Evolutionary conservation across 495 filamentous ascomycete genomes (phyloP), one percentile per base, ranked within the genome.

Genomic region (Trichocladium antarcticum): DNA sequence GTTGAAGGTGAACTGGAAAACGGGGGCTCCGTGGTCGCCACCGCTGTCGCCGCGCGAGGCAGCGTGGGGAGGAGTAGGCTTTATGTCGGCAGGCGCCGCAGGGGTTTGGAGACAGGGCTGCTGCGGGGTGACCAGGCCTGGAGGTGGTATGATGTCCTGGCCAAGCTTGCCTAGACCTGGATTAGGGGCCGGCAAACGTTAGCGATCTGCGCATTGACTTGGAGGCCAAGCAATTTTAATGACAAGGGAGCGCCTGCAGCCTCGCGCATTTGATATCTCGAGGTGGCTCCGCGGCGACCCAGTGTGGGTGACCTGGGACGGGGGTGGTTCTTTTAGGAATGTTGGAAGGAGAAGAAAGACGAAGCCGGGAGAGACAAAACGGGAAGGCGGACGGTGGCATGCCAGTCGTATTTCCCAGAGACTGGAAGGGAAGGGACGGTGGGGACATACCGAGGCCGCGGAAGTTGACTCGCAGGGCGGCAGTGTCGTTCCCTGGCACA

Each of bases 111-210:
- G 44, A 21, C n/a, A 38, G 47, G 31, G 42, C 38, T 39, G 37
- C n/a, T 31, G 62, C 60, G 62, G 60, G 61, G 60, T 52, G 54
- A 27, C 45, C 35, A 35, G 44, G 10, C 14, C 49, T 45, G 45
- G 46, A 50, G 54, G 60, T 60, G 60, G 60, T 60, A 60, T 61
- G 56, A 61, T 61, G 51, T 29, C 46, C 43, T 53, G 32, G 50
- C 42, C 51, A 56, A 56, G 53, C 20, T 40, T 39, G 49, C 34
- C 53, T 48, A 51, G 42, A 10, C 46, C 49, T 48, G 48, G 14
- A 11, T 37, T 19, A 32, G 42, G 47, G 37, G 45, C 48, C 35
- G 41, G 35, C 32, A 45, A 38, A 19, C 45, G 44, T 61, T 53
- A 59, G 59, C 49, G 54, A 59, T 53, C 50, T 47, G 59, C 55